Percentiles rank a stretch among this genome's conserved stretches.
Evolutionary conservation across 495 filamentous ascomycete species (phyloP).

Genomic region (Penicillium bialowiezense): DNA sequence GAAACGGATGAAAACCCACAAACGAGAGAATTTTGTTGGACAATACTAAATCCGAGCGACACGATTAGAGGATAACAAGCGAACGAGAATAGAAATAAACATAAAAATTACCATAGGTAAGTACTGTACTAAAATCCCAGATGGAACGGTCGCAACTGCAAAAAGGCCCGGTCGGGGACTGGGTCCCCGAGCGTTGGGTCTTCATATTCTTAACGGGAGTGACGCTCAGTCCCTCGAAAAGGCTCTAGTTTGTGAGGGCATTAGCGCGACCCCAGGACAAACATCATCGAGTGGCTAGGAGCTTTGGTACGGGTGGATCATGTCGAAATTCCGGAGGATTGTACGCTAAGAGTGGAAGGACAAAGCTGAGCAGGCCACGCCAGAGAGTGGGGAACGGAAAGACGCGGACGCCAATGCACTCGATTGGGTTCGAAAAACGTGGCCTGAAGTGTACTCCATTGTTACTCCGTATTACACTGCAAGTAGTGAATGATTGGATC

Average conservation of each 20-base stretch:
- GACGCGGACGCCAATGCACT: slow-evolving; percentile 43
- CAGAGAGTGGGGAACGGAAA: slow-evolving; percentile 31
- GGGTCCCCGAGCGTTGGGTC: slow-evolving; percentile 13
- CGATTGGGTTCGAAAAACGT: slow-evolving; percentile 43
- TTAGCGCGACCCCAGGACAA: slow-evolving; percentile 24
- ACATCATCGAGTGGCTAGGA: slow-evolving; percentile 29
- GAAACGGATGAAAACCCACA: background rate
- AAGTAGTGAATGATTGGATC: background rate
- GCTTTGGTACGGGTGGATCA: slow-evolving; percentile 20
- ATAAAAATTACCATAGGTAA: background rate
- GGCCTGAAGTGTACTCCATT: slow-evolving; percentile 21
- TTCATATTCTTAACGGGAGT: slow-evolving; percentile 2
- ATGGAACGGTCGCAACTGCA: slow-evolving; percentile 17
- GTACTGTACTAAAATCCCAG: background rate
- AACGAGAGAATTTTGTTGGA: slow-evolving; percentile 1
- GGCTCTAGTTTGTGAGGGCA: slow-evolving; percentile 13
- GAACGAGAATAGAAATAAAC: slow-evolving; percentile 6
- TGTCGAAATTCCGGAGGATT: slow-evolving; percentile 6
- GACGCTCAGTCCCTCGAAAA: slow-evolving; percentile 23
- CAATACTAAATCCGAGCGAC: no score
- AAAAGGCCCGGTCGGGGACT: slow-evolving; percentile 13
- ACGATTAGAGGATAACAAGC: no score
- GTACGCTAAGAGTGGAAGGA: slow-evolving; percentile 16
- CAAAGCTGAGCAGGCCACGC: slow-evolving; percentile 11
- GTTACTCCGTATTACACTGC: slow-evolving; percentile 5